A percentile compares a stretch with the other conserved stretches of the same genome.
Evolutionary conservation across 306 rosid species (phyloP).

Genomic region (Vachellia collinsii): DNA sequence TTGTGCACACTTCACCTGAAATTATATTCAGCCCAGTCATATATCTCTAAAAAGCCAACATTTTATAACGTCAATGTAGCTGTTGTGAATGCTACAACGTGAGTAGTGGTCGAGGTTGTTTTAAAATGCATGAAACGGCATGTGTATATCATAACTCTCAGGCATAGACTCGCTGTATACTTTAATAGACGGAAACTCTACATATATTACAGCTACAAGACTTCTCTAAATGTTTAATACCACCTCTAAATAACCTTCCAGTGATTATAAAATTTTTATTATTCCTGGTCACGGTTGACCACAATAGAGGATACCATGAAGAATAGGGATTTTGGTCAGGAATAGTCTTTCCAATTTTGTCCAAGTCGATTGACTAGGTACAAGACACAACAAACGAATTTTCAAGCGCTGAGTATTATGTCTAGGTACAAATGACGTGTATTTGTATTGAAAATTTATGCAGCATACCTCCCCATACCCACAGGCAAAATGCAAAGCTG

Average conservation of each 20-base stretch:
- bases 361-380: no score
- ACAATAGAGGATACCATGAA: constrained; percentile 13
- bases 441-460: neutral
- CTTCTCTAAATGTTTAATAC: neutral
- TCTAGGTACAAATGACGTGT: neutral
- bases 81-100: neutral
- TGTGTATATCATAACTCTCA: neutral
- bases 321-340: neutral
- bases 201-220: neutral
- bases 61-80: no score
- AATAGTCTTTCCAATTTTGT: constrained; percentile 1
- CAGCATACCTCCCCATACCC: constrained; percentile 97
- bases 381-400: no score
- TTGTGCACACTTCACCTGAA: constrained; percentile 96
- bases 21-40: constrained; percentile 19
- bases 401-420: neutral
- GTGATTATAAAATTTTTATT: neutral
- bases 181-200: neutral
- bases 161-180: neutral
- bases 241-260: neutral
- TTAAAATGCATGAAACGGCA: neutral
- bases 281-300: neutral
- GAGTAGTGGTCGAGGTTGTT: neutral
- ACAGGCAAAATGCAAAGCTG: constrained; percentile 97
- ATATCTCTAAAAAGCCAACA: neutral